A percentile compares a stretch with the other conserved stretches of the same genome.
Evolutionary conservation across 2,329 filamentous ascomycete species (phyloP).

Genomic region (Raffaelea albimanens): DNA sequence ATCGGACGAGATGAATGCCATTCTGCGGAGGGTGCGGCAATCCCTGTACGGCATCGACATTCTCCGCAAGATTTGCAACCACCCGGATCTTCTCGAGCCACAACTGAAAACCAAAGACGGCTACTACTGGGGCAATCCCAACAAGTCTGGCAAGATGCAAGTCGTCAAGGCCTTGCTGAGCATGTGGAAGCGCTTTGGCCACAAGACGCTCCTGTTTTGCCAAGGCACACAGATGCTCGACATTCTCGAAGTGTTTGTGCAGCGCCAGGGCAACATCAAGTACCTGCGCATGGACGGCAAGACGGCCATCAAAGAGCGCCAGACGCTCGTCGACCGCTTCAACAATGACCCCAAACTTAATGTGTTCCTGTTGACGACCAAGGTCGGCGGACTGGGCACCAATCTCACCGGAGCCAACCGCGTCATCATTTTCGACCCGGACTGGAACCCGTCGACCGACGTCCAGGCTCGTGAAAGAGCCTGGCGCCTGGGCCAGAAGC

Average conservation of each 20-base stretch:
- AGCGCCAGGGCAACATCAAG: slow-evolving; percentile 55
- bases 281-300: slow-evolving; percentile 90
- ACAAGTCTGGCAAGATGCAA: slow-evolving; percentile 90
- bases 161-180: slow-evolving; percentile 81
- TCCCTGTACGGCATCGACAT: slow-evolving; percentile 86
- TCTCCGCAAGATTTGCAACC: slow-evolving; percentile 93
- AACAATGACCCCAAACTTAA: slow-evolving; percentile 72
- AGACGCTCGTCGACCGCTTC: slow-evolving; percentile 84
- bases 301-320: slow-evolving; percentile 80
- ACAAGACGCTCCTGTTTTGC: slow-evolving; percentile 88
- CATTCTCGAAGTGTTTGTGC: slow-evolving; percentile 77
- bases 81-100: slow-evolving; percentile 77
- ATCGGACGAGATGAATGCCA: slow-evolving; percentile 79
- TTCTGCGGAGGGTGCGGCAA: slow-evolving; percentile 64
- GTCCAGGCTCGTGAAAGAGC: slow-evolving; percentile 90
- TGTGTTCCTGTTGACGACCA: slow-evolving; percentile 89
- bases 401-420: slow-evolving; percentile 92
- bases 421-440: slow-evolving; percentile 96
- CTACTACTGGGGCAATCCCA: slow-evolving; percentile 68
- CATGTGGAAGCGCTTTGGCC: slow-evolving; percentile 80
- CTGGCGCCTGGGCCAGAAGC: slow-evolving; percentile 91
- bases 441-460: slow-evolving; percentile 98
- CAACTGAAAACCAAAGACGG: slow-evolving; percentile 42
- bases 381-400: slow-evolving; percentile 86
- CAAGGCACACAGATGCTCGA: slow-evolving; percentile 94